Evolutionary conservation across 2,329 filamentous ascomycete species (phyloP).

Genomic region (Trichophyton equinum): DNA sequence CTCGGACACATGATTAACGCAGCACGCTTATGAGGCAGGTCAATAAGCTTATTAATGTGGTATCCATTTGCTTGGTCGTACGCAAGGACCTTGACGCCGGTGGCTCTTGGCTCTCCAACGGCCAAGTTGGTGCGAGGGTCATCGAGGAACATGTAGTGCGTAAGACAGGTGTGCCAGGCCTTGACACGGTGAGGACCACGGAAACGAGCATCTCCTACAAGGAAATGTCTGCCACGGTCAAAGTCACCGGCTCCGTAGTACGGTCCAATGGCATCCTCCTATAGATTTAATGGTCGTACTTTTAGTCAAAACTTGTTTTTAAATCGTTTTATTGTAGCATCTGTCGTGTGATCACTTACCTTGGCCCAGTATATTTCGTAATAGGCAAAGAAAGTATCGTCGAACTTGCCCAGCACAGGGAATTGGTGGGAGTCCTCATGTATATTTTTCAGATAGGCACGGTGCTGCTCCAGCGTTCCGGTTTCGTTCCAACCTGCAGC

Average conservation of each 20-base stretch:
- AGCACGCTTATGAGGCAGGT: constrained; percentile 59
- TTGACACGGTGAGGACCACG: constrained; percentile 44
- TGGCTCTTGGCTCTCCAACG: constrained; percentile 57
- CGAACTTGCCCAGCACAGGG: constrained; percentile 57
- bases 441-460: constrained; percentile 58
- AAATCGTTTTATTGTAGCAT: not conserved
- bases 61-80: constrained; percentile 67
- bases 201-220: constrained; percentile 45
- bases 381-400: constrained; percentile 60
- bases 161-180: constrained; percentile 46
- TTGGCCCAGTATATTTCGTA: constrained; percentile 72
- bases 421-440: constrained; percentile 61
- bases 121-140: constrained; percentile 43
- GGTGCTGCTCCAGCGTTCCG: constrained; percentile 61
- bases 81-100: constrained; percentile 55
- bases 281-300: not conserved
- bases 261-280: constrained; percentile 49
- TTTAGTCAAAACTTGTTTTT: not conserved
- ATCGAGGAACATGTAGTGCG: constrained; percentile 49
- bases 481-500: constrained; percentile 70
- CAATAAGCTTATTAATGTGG: constrained; percentile 58
- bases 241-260: constrained; percentile 45
- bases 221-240: constrained; percentile 48
- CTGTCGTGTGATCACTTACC: constrained; percentile 26
- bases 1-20: constrained; percentile 53